Evolutionary conservation across 441 rosid species (phyloP), one percentile per base, ranked within the genome.

Genomic region (Erodium moschatum): DNA sequence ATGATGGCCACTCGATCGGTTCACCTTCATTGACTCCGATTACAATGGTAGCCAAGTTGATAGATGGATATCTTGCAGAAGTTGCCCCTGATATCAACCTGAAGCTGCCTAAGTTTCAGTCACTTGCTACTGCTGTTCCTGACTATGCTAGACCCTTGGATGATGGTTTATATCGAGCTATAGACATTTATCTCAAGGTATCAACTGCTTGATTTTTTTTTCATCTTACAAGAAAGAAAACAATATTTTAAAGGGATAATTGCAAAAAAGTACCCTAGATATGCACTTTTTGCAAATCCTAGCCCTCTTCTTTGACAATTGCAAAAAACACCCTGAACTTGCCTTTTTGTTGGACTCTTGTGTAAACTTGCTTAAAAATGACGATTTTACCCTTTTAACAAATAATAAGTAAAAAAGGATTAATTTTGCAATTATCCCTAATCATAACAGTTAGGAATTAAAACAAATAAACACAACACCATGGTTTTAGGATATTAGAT

Each of bases 131-230:
- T 73, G 77, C 97, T 77, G 85, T 94, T 69, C 99, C 99, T 29
- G 97, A 91, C 16, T 83, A 86, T 66, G 87, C 97, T 13, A 87
- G 99, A 76, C 97, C 89, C 44, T 77, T 87, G 68, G 97, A 94
- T 66, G 99, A 94, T 16, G 97, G 99, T 29, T 96, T 94, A 73
- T 94, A 94, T 74, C 97, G 97, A 1, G 96, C 97, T 10, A 87
- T 87, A 67, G 99, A 94, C 80, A 86, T 91, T 68, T 94, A 88
- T 78, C 82, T 94, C 29, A 94, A 94, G 99, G 99, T 94, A 86
- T 46, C 12, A 11, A 64, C 40, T 5, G 6, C 6, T 35, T 35
- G 40, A 3, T 35, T 35, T 2, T 35, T 35, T 35, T 7, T 35
- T 35, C 40, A 35, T 35, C 31, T 1, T 29, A 29, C 31, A 29